Base-by-base conservation (phyloP, 495 filamentous ascomycete species). In the Xylaria nigripes region DNA sequence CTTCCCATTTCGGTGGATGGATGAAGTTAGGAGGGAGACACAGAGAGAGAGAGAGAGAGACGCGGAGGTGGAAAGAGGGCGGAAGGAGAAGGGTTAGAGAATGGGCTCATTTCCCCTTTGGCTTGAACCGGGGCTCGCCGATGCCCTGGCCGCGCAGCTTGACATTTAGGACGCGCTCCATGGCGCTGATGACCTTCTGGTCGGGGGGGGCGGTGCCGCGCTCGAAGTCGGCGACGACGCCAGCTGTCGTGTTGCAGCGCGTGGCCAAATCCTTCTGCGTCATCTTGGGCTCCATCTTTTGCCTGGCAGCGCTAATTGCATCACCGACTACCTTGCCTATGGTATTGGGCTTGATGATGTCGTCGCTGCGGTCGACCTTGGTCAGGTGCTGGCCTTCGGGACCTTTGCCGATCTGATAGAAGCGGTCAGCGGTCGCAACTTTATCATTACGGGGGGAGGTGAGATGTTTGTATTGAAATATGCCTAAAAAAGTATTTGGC, bases 361-460 rank as follows among this genome's bases (percentile, higher is more conserved):
- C 93, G 78, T 97, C 94, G 70, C 83, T 81, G 62, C 93, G 93
- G 80, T 97, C 93, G 68, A 99, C 90, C 78, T 96, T 99, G 42
- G 93, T 97, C 48, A 97, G 79, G 66, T 87, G 90, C 72, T 99
- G 93, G 64, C 93, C 93, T 76, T 97, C 92, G 56, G 64, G 64
- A 30, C 64, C 64, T 25, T 64, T 64, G 52, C 64, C 64, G 12
- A 67, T 47, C 64, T 54, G 24, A 16, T 40, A 21, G 19, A 3
- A 16, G 15, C 29, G 43, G 23, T 53, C 45, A 53, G 51, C 32
- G 12, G 16, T 38, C 12, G 13, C 13, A 21, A 27, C 6, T 41
- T 21, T 25, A 19, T 21, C 13, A 23, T 0, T 5, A 12, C 6
- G 9, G 16, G 4, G 9, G 5, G n/a, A n/a, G 15, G 0, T 8